phyloP scores from a whole-genome alignment of 2,329 filamentous ascomycete species.

The Canariomyces notabilis region DNA sequence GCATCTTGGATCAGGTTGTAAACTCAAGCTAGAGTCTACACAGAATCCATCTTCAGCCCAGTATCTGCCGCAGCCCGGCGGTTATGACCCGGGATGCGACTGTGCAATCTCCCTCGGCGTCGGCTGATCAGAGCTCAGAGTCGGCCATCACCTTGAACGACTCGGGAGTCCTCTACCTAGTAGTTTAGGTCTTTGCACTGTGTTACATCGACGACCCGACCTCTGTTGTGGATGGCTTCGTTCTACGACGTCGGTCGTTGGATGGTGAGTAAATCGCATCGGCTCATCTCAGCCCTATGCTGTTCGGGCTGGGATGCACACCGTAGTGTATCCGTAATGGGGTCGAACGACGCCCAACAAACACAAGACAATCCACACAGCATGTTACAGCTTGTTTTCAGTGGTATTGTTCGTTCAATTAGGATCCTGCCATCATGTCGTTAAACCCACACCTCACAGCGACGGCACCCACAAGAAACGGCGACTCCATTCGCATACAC shows the following conservation, averaged over 20 bases:
- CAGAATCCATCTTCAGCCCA: neutral
- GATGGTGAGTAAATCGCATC: too few relatives aligned
- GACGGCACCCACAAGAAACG: slow-evolving; percentile 18
- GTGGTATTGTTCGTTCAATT: slow-evolving; percentile 29
- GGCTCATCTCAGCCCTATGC: neutral
- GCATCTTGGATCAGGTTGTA: too few relatives aligned
- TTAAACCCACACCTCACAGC: slow-evolving; percentile 29
- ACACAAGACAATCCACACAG: too few relatives aligned
- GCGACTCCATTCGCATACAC: slow-evolving; percentile 3
- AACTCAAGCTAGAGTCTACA: too few relatives aligned
- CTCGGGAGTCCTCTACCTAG: neutral
- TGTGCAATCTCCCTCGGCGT: slow-evolving; percentile 8
- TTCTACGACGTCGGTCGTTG: too few relatives aligned
- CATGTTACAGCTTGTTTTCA: slow-evolving; percentile 2
- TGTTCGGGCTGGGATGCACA: neutral
- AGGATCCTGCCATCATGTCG: slow-evolving; percentile 34
- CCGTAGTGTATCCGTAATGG: neutral
- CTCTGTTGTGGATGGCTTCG: neutral
- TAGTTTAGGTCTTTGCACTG: neutral
- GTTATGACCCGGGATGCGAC: slow-evolving; percentile 5
- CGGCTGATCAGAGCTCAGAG: too few relatives aligned
- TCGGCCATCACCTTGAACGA: too few relatives aligned
- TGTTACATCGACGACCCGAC: neutral
- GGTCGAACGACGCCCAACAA: too few relatives aligned
- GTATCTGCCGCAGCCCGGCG: neutral